Base-by-base conservation (phyloP, 2,329 filamentous ascomycete genomes). In the Capronia epimyces region DNA sequence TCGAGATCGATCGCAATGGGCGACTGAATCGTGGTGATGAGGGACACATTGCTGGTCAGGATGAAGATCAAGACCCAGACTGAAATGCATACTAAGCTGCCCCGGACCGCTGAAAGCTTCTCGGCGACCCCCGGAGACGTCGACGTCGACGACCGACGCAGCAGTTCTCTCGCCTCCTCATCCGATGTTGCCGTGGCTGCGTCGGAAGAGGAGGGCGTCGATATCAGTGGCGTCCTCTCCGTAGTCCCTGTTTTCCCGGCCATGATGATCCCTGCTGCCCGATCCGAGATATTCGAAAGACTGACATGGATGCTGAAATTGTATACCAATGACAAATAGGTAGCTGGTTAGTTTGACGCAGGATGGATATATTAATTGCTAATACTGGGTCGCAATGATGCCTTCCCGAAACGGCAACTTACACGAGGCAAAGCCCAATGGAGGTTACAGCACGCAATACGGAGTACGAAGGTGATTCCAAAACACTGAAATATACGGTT, bases 11-110 rank as follows among this genome's bases (percentile, higher is more conserved):
- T 78, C 1, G 87, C 87, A 58, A 94, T 87, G 43, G 75, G 75
- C 6, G 83, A 87, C 68, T 93, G 88, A 1, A 85, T 86, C 49
- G 89, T 90, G 4, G 86, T 87, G 64, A 94, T 83, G 60, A 88
- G 82, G 10, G 83, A 87, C 69, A 90, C 87, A 63, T 93, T 93
- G 55, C 50, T 50, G 10, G 59, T 60, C 8, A 59, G 41, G 41
- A 59, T 53, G 50, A 62, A 62, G 42, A 62, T 60, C 10, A 62
- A 52, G 16, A 53, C 18, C 47, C 57, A 62, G 13, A 62, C 53
- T 15, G 59, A 62, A 4, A 58, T 12, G 42, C 52, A 56, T 37
- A 62, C 52, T 15, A 56, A 41, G 1, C 39, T 34, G 22, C 57
- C 57, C 16, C 59, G 43, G 4, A 49, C 6, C 2, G 18, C 40